Evolutionary conservation across 2,329 filamentous ascomycete genomes (phyloP).

Genomic region (Neonectria coccinea): DNA sequence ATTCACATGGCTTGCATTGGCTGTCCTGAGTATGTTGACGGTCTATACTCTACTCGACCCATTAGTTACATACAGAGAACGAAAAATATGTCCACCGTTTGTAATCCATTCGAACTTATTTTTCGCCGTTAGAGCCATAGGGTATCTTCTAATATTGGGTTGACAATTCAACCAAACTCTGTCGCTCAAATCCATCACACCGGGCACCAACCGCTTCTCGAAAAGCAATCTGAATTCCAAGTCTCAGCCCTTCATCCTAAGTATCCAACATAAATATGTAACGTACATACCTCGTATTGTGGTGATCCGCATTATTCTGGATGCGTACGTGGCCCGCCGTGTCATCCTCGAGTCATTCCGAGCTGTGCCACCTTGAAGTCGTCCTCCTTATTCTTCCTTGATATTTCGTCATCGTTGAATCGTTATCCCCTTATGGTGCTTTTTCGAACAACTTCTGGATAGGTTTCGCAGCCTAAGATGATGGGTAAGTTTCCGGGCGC

Average conservation of each 20-base stretch:
- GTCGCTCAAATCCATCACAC: not conserved
- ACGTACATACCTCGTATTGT: not conserved
- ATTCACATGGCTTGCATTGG: too few relatives aligned
- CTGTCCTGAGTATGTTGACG: not conserved
- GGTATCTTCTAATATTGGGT: constrained; percentile 18
- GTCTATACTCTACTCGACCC: not conserved
- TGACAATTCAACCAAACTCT: not conserved
- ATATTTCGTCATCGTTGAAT: not conserved
- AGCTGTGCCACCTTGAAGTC: not conserved
- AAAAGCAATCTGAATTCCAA: not conserved
- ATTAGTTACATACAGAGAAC: too few relatives aligned
- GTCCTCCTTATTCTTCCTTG: not conserved
- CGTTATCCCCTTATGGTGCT: constrained; percentile 56
- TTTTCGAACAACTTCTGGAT: constrained; percentile 90
- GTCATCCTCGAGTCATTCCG: not conserved
- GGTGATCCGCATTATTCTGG: not conserved
- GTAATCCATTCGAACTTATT: not conserved
- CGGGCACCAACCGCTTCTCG: not conserved
- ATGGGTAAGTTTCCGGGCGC: constrained; percentile 31
- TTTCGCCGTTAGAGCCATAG: constrained; percentile 6
- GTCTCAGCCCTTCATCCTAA: not conserved
- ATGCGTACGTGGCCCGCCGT: not conserved
- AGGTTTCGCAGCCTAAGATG: constrained; percentile 79
- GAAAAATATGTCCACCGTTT: not conserved
- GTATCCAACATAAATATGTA: not conserved